Conservation (phyloP, 305 asterid species). For the Euphrasia arctica region DNA sequence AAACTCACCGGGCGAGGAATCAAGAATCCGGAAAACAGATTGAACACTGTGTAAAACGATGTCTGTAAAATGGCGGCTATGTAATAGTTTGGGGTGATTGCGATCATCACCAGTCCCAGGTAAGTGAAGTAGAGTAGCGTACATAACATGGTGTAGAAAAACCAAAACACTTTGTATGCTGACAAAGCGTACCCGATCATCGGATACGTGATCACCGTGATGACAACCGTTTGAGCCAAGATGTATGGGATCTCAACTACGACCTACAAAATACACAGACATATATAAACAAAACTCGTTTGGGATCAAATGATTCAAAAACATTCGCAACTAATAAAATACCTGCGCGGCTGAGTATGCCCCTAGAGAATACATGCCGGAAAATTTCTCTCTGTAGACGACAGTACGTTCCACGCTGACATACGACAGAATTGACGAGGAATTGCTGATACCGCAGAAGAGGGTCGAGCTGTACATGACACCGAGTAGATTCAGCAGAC, state of each 20-base stretch:
- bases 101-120: background rate
- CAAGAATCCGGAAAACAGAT: conserved; percentile 4
- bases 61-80: background rate
- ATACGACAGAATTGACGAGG: conserved; percentile 41
- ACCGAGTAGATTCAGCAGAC: conserved; percentile 43
- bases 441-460: conserved; percentile 46
- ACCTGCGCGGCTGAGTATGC: conserved; percentile 50
- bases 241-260: background rate
- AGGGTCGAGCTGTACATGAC: conserved; percentile 38
- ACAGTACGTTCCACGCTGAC: conserved; percentile 50
- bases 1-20: conserved; percentile 1
- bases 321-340: background rate
- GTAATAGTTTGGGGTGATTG: background rate
- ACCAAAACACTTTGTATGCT: background rate
- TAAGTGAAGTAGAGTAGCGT: conserved; percentile 6
- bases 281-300: background rate
- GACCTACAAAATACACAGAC: background rate
- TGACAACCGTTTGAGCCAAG: background rate
- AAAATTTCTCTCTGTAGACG: conserved; percentile 50
- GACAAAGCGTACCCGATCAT: background rate
- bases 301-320: background rate
- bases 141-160: background rate
- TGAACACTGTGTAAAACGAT: background rate
- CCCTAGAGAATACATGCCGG: conserved; percentile 61
- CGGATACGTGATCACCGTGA: background rate